Evolutionary conservation across 768 basidiomycete species (phyloP).

Genomic region (Pleurotus djamor): DNA sequence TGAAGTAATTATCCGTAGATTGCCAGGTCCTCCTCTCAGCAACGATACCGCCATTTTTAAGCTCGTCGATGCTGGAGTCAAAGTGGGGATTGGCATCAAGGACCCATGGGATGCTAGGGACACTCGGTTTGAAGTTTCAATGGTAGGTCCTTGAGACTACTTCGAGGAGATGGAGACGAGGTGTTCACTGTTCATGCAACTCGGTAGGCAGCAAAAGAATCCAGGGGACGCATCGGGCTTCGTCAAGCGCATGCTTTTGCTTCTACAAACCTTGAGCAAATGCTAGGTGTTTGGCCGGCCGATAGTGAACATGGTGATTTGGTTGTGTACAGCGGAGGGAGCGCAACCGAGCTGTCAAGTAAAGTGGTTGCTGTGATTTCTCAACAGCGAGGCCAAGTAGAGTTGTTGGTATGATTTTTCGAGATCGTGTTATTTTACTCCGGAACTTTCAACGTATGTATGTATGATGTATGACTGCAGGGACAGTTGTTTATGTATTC

Average conservation of each 20-base stretch:
- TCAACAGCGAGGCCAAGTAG: slow-evolving; percentile 44
- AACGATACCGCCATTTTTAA: slow-evolving; percentile 58
- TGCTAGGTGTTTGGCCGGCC: slow-evolving; percentile 20
- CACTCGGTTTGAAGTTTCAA: slow-evolving; percentile 74
- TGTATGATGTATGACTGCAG: too few relatives aligned
- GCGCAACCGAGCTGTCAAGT: slow-evolving; percentile 51
- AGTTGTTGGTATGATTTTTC: slow-evolving; percentile 31
- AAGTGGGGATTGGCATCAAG: slow-evolving; percentile 67
- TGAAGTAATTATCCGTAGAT: slow-evolving; percentile 26
- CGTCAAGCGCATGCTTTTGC: slow-evolving; percentile 40
- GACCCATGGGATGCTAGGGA: slow-evolving; percentile 76
- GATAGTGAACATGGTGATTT: slow-evolving; percentile 49
- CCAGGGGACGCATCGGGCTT: slow-evolving; percentile 39
- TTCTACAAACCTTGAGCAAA: slow-evolving; percentile 40
- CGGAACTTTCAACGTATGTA: too few relatives aligned
- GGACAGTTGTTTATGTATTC: too few relatives aligned
- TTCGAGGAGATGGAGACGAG: not conserved
- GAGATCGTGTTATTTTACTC: too few relatives aligned
- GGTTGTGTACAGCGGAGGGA: slow-evolving; percentile 60
- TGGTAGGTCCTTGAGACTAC: slow-evolving; percentile 46
- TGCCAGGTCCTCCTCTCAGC: slow-evolving; percentile 76
- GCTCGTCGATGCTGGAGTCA: slow-evolving; percentile 72
- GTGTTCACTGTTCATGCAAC: not conserved
- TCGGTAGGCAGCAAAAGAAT: slow-evolving; percentile 41
- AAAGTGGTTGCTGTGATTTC: slow-evolving; percentile 59